phyloP scores from a whole-genome alignment of 805 yeast genomes.

The Starmerella khaoyaiensis region DNA sequence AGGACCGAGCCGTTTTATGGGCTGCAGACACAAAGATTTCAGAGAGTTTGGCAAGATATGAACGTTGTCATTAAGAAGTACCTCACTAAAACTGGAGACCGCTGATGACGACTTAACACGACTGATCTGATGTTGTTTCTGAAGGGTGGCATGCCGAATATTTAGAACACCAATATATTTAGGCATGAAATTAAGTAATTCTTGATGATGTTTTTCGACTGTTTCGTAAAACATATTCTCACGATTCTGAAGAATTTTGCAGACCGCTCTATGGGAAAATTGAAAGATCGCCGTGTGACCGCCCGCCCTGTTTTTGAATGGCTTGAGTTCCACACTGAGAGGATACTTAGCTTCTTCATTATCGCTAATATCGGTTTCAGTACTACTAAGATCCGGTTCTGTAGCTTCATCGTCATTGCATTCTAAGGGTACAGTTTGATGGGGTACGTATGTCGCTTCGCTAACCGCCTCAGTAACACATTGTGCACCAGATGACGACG shows the following conservation, averaged over 20 bases:
- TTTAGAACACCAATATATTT: constrained; percentile 86
- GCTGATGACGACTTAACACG: constrained; percentile 32
- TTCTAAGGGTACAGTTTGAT: constrained; percentile 11
- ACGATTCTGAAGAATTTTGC: constrained; percentile 80
- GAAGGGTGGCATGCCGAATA: constrained; percentile 53
- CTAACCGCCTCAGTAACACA: constrained; percentile 19
- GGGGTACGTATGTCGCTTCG: constrained; percentile 24
- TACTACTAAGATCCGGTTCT: constrained; percentile 4
- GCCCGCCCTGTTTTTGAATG: constrained; percentile 89
- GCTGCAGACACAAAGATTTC: constrained; percentile 9
- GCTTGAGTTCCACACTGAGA: constrained; percentile 75
- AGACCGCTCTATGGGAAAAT: constrained; percentile 81
- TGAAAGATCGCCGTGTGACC: constrained; percentile 96
- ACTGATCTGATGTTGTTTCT: not conserved
- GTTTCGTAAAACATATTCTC: constrained; percentile 89
- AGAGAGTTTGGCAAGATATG: constrained; percentile 81
- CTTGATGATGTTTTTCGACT: constrained; percentile 65
- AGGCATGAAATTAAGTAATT: constrained; percentile 76
- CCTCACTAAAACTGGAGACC: constrained; percentile 37
- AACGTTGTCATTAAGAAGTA: constrained; percentile 78
- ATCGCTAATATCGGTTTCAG: constrained; percentile 13
- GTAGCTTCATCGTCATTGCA: constrained; percentile 3
- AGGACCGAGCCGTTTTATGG: constrained; percentile 9
- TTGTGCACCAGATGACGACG: too few species aligned
- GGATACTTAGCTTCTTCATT: constrained; percentile 25